Conservation (phyloP, 805 yeast species). For the Sugiyamaella qingdaonensis region DNA sequence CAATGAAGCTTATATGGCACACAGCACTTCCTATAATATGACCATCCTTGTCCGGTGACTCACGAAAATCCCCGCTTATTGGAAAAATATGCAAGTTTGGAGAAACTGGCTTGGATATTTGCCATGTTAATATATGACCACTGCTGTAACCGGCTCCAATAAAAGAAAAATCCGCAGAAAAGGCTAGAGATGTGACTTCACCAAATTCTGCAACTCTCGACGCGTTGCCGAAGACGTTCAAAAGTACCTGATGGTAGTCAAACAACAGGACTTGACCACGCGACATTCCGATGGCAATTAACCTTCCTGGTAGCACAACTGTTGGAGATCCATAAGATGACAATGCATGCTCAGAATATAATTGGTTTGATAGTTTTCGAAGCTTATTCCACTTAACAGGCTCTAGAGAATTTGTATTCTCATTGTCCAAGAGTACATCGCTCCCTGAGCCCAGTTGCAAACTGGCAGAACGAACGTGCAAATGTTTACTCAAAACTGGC, state of each 20-base stretch:
- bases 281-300: conserved; percentile 59
- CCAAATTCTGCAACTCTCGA: conserved; percentile 38
- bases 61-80: conserved; percentile 14
- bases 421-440: background rate
- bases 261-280: conserved; percentile 64
- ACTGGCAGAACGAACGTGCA: background rate
- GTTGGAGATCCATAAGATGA: conserved; percentile 50
- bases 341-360: conserved; percentile 35
- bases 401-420: conserved; percentile 8
- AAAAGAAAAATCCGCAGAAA: conserved; percentile 66
- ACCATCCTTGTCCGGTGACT: conserved; percentile 22
- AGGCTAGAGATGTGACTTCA: conserved; percentile 49
- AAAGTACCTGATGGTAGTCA: conserved; percentile 60
- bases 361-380: conserved; percentile 35
- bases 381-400: conserved; percentile 39
- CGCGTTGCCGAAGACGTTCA: conserved; percentile 39
- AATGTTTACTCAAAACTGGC: background rate
- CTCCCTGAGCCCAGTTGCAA: background rate
- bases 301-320: conserved; percentile 33
- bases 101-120: conserved; percentile 36
- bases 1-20: conserved; percentile 44
- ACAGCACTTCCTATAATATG: conserved; percentile 41
- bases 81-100: conserved; percentile 34
- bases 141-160: conserved; percentile 63
- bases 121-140: conserved; percentile 72